phyloP scores from a whole-genome alignment of 768 basidiomycete species.

The Tylopilus rubrobrunneus region DNA sequence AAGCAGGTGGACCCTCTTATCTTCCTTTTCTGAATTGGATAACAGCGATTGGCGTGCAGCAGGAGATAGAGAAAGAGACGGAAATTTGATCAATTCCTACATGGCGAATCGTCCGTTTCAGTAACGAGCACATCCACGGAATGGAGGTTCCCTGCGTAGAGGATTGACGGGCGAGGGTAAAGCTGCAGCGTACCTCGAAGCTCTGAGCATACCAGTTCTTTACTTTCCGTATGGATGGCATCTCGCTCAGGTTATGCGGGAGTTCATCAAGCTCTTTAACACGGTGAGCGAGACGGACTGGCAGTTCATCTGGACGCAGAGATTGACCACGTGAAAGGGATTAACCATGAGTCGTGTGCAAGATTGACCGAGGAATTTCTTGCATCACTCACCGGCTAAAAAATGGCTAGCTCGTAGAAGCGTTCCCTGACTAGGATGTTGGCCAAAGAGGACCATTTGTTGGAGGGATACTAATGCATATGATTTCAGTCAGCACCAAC shows the following conservation, averaged over 20 bases:
- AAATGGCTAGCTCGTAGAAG: constrained; percentile 91
- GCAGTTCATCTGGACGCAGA: constrained; percentile 70
- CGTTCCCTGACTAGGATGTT: constrained; percentile 93
- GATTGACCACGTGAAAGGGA: not conserved
- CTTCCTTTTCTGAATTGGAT: constrained; percentile 36
- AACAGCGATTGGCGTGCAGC: constrained; percentile 66
- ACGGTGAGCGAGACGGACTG: constrained; percentile 90
- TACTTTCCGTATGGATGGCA: constrained; percentile 91
- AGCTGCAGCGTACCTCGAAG: constrained; percentile 71
- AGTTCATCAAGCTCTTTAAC: constrained; percentile 94
- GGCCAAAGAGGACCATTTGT: constrained; percentile 97
- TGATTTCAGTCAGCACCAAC: constrained; percentile 6
- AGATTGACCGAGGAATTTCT: no score
- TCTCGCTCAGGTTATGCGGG: constrained; percentile 84
- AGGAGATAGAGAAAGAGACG: constrained; percentile 64
- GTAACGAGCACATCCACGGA: not conserved
- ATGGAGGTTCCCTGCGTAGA: not conserved
- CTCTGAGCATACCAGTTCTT: constrained; percentile 99
- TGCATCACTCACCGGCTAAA: constrained; percentile 54
- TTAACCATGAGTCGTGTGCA: not conserved
- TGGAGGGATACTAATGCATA: constrained; percentile 78
- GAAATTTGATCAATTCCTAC: constrained; percentile 88
- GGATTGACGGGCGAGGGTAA: not conserved
- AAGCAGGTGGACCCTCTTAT: constrained; percentile 46
- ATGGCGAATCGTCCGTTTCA: not conserved